Conservation (phyloP, 2,329 filamentous ascomycete genomes). For the Fusarium veterinarium region DNA sequence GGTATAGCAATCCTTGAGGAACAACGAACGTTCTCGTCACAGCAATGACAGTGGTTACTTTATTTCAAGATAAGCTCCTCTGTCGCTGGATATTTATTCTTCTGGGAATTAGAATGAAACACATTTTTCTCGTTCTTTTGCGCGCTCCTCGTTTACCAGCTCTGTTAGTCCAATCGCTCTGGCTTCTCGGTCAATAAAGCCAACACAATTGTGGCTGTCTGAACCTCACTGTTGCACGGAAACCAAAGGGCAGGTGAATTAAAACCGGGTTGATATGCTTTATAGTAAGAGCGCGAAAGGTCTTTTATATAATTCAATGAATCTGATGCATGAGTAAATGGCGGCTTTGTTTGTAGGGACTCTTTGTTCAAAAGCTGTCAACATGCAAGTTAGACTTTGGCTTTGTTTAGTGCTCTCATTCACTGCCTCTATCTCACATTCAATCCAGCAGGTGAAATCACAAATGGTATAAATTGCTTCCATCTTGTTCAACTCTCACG, state of each 20-base stretch:
- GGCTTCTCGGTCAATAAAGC: no score
- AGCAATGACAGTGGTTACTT: no score
- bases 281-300: fast-evolving
- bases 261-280: fast-evolving
- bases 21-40: no score
- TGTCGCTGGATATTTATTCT: no score
- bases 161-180: no score
- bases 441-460: fast-evolving
- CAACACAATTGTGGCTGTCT: fast-evolving
- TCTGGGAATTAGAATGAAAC: no score
- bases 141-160: no score
- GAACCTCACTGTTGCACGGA: background rate
- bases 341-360: fast-evolving
- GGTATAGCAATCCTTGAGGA: no score
- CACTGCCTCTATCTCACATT: fast-evolving
- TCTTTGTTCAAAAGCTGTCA: fast-evolving
- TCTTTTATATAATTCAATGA: background rate
- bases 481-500: fast-evolving
- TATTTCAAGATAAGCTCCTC: no score
- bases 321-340: background rate
- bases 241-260: fast-evolving
- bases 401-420: background rate
- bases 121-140: no score
- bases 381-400: background rate
- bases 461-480: background rate